Base-by-base conservation (phyloP, 1,284 basidiomycete genomes). In the Bjerkandera adusta region DNA sequence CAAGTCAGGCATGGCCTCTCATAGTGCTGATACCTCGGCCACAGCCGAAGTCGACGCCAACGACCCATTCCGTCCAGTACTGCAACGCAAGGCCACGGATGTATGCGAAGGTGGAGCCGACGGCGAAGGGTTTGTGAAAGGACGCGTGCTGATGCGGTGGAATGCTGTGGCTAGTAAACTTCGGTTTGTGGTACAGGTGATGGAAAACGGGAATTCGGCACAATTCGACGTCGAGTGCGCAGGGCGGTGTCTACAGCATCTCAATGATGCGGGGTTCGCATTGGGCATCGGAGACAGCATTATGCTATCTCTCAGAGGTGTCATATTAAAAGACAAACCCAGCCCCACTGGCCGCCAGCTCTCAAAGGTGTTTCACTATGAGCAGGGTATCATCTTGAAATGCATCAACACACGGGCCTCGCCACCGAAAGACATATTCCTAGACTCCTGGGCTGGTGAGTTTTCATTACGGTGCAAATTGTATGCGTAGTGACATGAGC, bases 131-230 rank as follows among this genome's bases (percentile, higher is more conserved):
- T 74, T 66, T 50, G 57, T 79, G 2, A 55, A 64, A 32, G 71
- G 69, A 39, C 63, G 51, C 18, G 61, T 75, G 16, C 67, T 63
- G 47, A 76, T 77, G 75, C 55, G 62, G 36, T 77, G 73, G 69
- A 61, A 62, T 16, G 57, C 61, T 3, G 57, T 58, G 11, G 57
- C 59, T 25, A 57, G 49, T 26, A 51, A 47, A 15, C 48, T 59
- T 32, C 60, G 56, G 36, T 30, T 70, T 5, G 56, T 54, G 10
- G 46, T 68, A 53, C 55, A 63, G 52, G 47, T 60, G 18, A 21
- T 38, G 20, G 56, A 60, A 37, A 49, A 54, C 41, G 24, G 50
- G 5, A 26, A 43, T n/a, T 29, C 41, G 36, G 49, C 60, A 41
- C 62, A 61, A 30, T 69, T 77, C 50, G 66, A 72, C 26, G 62